Evolutionary conservation across 2,329 filamentous ascomycete species (phyloP), one percentile per base, ranked within the genome.

Genomic region (Cladophialophora bantiana): DNA sequence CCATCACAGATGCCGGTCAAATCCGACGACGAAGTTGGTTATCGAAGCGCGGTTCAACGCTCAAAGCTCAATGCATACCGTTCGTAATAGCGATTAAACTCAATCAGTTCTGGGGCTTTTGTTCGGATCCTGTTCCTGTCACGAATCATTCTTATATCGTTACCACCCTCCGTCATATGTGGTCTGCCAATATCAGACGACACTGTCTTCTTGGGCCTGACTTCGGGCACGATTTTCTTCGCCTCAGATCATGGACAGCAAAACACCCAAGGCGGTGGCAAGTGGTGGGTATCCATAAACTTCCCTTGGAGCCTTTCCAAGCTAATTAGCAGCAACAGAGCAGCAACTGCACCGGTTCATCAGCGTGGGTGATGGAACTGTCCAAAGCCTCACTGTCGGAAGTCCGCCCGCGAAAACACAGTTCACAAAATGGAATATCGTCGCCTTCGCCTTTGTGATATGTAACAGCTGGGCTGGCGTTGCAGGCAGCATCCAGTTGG

Each of bases 401-500:
- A 55, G 26, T 13, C n/a, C 60, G 3, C 52, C 60, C 3, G 36
- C 13, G 4, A 63, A 63, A 12, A 35, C 12, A n/a, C 60, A 63
- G n/a, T 63, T 63, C 52, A 40, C 50, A 3, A 45, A 50, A 26
- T 56, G 50, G 52, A 64, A 59, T 18, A 65, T 65, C 15, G 48
- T 65, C 15, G 35, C 57, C 32, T 65, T 65, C 18, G 63, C 63
- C 48, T 65, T 65, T 52, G 63, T 65, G 13, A 74, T 74, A 31
- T 74, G 73, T 56, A 67, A 74, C 59, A 72, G 70, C 55, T 74
- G 72, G 72, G 71, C 71, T 12, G 73, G 71, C 1, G 59, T 74
- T 4, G 66, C 69, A 6, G 73, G 62, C 12, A 74, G 72, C 2
- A 42, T 74, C 36, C 66, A 68, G 15, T 48, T 71, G 45, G 72